Conservation (phyloP, 1,284 basidiomycete genomes). For the Takashimella tepidaria region DNA sequence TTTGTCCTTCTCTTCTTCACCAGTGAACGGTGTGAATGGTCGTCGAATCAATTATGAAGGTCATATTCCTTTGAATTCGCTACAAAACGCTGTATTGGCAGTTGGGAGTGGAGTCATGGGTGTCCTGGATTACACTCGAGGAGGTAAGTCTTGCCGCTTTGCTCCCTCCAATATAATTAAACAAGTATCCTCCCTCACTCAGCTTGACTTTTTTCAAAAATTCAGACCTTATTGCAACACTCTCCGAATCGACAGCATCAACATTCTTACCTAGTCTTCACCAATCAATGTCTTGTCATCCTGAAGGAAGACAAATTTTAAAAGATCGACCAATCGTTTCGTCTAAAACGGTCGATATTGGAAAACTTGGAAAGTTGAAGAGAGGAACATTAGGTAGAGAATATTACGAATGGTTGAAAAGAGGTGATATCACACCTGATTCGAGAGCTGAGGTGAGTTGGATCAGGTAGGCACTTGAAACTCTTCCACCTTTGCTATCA, state of each 20-base stretch:
- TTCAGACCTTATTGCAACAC: conserved; percentile 90
- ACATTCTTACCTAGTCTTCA: conserved; percentile 73
- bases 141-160: conserved; percentile 56
- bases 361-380: conserved; percentile 59
- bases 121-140: conserved; percentile 74
- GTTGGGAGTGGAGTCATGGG: conserved; percentile 81
- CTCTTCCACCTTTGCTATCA: not conserved
- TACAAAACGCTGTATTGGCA: conserved; percentile 80
- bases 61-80: conserved; percentile 72
- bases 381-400: conserved; percentile 80
- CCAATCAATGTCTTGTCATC: conserved; percentile 69
- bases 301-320: conserved; percentile 76
- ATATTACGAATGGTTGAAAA: conserved; percentile 86
- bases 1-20: too few relatives aligned
- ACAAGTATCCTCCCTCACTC: conserved; percentile 4
- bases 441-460: conserved; percentile 76
- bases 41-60: conserved; percentile 53
- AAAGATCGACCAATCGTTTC: conserved; percentile 78
- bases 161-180: conserved; percentile 1
- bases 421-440: conserved; percentile 90
- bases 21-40: not conserved
- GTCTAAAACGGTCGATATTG: conserved; percentile 69
- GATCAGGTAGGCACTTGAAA: not conserved
- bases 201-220: too few relatives aligned
- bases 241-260: conserved; percentile 84